phyloP scores from a whole-genome alignment of 768 basidiomycete species.

The Mycena polygramma region DNA sequence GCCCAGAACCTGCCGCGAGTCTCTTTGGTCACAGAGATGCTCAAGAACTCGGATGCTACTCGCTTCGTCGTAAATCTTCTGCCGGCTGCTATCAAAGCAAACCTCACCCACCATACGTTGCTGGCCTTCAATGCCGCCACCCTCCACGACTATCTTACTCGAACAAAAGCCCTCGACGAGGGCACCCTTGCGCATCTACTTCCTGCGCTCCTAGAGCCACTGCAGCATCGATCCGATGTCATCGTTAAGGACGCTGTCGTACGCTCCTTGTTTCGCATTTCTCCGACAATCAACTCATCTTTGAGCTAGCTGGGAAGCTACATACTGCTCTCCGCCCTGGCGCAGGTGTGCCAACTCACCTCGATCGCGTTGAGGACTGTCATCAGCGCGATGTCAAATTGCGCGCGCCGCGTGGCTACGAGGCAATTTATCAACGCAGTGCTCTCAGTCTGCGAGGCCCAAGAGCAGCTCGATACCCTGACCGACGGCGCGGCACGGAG shows the following conservation, averaged over 20 bases:
- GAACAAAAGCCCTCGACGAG: constrained; percentile 70
- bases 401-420: constrained; percentile 61
- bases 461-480: constrained; percentile 66
- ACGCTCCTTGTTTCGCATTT: constrained; percentile 41
- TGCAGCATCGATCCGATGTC: constrained; percentile 55
- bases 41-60: constrained; percentile 76
- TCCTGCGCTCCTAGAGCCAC: constrained; percentile 71
- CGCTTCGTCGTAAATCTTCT: constrained; percentile 79
- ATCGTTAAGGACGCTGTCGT: constrained; percentile 68
- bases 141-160: constrained; percentile 83
- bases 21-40: constrained; percentile 83
- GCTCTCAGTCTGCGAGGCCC: constrained; percentile 74
- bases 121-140: constrained; percentile 87
- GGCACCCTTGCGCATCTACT: constrained; percentile 75
- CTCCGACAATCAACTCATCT: constrained; percentile 6
- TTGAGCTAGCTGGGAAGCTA: constrained; percentile 74
- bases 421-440: constrained; percentile 75
- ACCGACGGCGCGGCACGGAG: constrained; percentile 54
- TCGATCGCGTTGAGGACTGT: constrained; percentile 72
- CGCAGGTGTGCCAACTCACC: constrained; percentile 73
- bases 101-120: constrained; percentile 73
- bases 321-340: constrained; percentile 77
- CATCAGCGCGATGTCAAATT: constrained; percentile 64
- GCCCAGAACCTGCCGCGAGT: constrained; percentile 80
- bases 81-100: constrained; percentile 66